Percentiles rank a stretch among this genome's conserved stretches.
These are phyloP conservation scores for Pythium coloratum DNA, from an alignment of 352 stramenopile species.

Conservation along the genomic window DNA sequence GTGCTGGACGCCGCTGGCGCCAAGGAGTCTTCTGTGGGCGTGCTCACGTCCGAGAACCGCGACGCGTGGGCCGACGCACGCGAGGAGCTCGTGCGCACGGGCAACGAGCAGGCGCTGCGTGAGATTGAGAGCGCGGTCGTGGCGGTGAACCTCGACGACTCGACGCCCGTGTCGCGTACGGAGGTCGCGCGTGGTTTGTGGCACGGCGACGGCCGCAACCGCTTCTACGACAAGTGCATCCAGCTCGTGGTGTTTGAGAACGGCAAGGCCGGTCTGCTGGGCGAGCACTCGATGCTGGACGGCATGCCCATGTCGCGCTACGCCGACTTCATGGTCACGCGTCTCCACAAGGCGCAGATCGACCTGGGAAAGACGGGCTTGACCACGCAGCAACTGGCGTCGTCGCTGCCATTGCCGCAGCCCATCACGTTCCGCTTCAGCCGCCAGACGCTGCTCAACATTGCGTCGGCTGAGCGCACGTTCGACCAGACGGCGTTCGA, in stretches of 20 bases:
- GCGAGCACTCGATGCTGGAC: slow-evolving; percentile 93
- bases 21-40: slow-evolving; percentile 62
- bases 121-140: slow-evolving; percentile 71
- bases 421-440: slow-evolving; percentile 62
- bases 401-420: slow-evolving; percentile 36
- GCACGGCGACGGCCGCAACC: slow-evolving; percentile 90
- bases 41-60: slow-evolving; percentile 68
- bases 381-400: slow-evolving; percentile 41
- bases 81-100: slow-evolving; percentile 58
- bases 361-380: slow-evolving; percentile 42
- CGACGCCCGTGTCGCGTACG: slow-evolving; percentile 49
- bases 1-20: slow-evolving; percentile 48
- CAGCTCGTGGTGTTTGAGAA: slow-evolving; percentile 96
- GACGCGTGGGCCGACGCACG: slow-evolving; percentile 79
- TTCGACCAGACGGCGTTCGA: slow-evolving; percentile 73
- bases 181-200: slow-evolving; percentile 70
- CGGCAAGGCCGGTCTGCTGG: slow-evolving; percentile 92
- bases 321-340: slow-evolving; percentile 59
- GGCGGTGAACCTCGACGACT: slow-evolving; percentile 68
- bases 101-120: slow-evolving; percentile 57
- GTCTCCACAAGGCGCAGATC: slow-evolving; percentile 52
- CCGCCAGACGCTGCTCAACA: slow-evolving; percentile 42
- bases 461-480: slow-evolving; percentile 48
- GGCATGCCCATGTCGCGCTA: slow-evolving; percentile 82
- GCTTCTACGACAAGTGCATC: slow-evolving; percentile 97